phyloP scores from a whole-genome alignment of 768 basidiomycete genomes.

The Podaxis sp. region DNA sequence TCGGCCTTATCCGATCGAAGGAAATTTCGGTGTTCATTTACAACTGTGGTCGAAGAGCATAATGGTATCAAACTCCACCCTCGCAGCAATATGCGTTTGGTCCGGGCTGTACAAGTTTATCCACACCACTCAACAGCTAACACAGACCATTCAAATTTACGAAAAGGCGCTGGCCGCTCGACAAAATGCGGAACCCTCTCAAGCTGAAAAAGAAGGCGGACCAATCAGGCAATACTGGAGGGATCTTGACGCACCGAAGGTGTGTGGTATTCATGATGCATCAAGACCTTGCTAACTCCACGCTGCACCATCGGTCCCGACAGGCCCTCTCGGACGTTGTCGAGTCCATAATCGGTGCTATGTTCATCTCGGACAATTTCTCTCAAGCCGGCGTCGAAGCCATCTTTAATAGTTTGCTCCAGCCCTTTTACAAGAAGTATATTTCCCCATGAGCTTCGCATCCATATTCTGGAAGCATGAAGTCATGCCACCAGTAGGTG shows the following conservation, averaged over 20 bases:
- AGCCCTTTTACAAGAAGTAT: conserved; percentile 77
- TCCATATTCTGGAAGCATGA: conserved; percentile 57
- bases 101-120: conserved; percentile 63
- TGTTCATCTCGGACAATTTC: conserved; percentile 75
- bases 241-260: conserved; percentile 76
- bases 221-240: conserved; percentile 73
- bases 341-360: conserved; percentile 75
- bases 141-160: conserved; percentile 50
- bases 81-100: conserved; percentile 73
- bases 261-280: conserved; percentile 20
- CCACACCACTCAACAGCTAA: conserved; percentile 50
- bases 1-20: conserved; percentile 1
- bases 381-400: conserved; percentile 53
- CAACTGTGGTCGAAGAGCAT: conserved; percentile 47
- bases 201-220: conserved; percentile 44
- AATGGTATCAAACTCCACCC: conserved; percentile 80
- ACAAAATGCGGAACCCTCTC: conserved; percentile 41
- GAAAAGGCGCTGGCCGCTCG: conserved; percentile 39
- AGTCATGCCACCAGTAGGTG: conserved; percentile 41
- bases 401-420: conserved; percentile 63
- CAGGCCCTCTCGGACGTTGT: conserved; percentile 77
- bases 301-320: conserved; percentile 1
- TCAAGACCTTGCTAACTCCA: background rate
- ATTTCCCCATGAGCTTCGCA: conserved; percentile 24
- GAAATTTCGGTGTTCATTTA: conserved; percentile 6